These are phyloP conservation scores for Cladosporium austrohemisphaericum DNA, from an alignment of 2,329 filamentous ascomycete species.

Conservation along the genomic window DNA sequence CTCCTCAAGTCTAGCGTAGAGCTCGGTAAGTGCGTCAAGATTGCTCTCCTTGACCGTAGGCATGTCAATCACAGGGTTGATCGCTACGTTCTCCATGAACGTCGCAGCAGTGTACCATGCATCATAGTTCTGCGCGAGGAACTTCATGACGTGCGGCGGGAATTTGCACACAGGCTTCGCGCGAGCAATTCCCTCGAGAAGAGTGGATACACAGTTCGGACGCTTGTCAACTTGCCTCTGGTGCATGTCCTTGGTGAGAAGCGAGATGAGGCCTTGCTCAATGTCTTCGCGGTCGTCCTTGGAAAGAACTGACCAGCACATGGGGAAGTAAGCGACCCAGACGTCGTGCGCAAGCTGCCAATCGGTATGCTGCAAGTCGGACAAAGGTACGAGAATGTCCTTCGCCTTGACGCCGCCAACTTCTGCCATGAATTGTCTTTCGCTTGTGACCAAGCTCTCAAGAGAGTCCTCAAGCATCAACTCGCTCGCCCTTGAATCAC, in stretches of 20 bases:
- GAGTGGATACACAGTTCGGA: constrained; percentile 89
- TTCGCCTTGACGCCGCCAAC: constrained; percentile 81
- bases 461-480: constrained; percentile 78
- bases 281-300: constrained; percentile 87
- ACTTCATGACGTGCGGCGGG: constrained; percentile 94
- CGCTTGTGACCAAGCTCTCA: constrained; percentile 71
- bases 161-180: constrained; percentile 86
- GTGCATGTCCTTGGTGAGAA: constrained; percentile 94
- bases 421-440: constrained; percentile 79
- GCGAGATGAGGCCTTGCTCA: constrained; percentile 82
- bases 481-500: constrained; percentile 60
- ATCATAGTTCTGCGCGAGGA: constrained; percentile 87
- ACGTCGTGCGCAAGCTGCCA: constrained; percentile 76
- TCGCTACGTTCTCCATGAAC: constrained; percentile 83
- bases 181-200: constrained; percentile 82
- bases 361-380: constrained; percentile 89
- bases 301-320: constrained; percentile 85
- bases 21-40: constrained; percentile 87
- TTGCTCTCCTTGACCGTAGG: constrained; percentile 85
- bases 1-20: constrained; percentile 87
- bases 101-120: constrained; percentile 94
- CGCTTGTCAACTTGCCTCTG: constrained; percentile 89
- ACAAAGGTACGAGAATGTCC: constrained; percentile 84
- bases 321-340: constrained; percentile 86
- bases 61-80: constrained; percentile 80